A percentile compares a stretch with the other conserved stretches of the same genome.
Conservation (phyloP, 257 asterid species). For the Nicotiana knightiana region DNA sequence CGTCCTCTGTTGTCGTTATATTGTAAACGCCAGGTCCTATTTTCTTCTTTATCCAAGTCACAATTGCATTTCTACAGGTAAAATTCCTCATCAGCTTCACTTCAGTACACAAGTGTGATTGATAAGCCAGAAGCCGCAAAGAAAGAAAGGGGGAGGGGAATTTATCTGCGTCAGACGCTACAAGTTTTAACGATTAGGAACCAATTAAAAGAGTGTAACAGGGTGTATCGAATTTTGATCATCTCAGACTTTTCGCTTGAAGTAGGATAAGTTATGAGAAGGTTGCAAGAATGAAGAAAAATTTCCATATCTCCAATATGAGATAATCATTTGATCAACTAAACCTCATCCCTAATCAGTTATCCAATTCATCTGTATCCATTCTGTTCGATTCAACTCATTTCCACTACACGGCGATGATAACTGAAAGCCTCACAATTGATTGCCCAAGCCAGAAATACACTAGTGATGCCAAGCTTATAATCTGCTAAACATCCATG, state of each 20-base stretch:
- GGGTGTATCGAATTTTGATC: too few species aligned
- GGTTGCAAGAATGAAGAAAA: too few species aligned
- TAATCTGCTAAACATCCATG: neutral
- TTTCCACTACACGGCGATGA: too few species aligned
- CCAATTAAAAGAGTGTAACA: neutral
- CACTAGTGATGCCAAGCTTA: neutral
- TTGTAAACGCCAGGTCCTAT: constrained; percentile 58
- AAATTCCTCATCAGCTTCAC: neutral
- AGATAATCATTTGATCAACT: too few species aligned
- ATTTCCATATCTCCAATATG: too few species aligned
- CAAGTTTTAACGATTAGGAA: neutral
- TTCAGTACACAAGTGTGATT: neutral
- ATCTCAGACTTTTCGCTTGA: too few species aligned
- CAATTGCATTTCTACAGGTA: constrained; percentile 67
- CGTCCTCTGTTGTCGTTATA: constrained; percentile 62
- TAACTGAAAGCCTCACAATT: too few species aligned
- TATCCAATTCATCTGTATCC: too few species aligned
- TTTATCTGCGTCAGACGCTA: neutral
- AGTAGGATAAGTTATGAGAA: too few species aligned
- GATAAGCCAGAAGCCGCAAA: neutral
- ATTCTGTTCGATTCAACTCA: too few species aligned
- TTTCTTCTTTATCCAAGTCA: constrained; percentile 87
- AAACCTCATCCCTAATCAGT: too few species aligned
- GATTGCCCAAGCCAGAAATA: too few species aligned
- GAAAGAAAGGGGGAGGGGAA: neutral